Evolutionary conservation across 768 basidiomycete species (phyloP).

Genomic region (Pleurotus ostreatus): DNA sequence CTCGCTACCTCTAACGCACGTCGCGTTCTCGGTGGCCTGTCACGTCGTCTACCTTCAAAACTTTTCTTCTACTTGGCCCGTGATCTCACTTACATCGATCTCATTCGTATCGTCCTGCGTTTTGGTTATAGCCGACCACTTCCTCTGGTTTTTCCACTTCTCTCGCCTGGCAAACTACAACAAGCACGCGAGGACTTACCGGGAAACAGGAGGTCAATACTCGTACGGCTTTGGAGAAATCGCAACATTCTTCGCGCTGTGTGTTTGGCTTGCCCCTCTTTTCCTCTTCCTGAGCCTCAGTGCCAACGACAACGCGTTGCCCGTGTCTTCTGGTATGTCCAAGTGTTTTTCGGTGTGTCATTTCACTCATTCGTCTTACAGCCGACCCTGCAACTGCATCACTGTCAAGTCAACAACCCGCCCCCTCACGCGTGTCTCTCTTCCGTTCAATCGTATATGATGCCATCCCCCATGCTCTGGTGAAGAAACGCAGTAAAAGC

Average conservation of each 20-base stretch:
- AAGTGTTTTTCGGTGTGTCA: not conserved
- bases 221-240: conserved; percentile 59
- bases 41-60: conserved; percentile 92
- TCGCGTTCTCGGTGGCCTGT: conserved; percentile 74
- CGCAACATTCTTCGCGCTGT: conserved; percentile 79
- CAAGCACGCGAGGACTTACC: conserved; percentile 47
- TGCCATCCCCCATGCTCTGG: conserved; percentile 36
- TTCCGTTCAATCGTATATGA: conserved; percentile 62
- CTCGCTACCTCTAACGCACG: conserved; percentile 70
- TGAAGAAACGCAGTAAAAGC: conserved; percentile 43
- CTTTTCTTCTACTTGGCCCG: conserved; percentile 86
- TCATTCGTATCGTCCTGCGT: conserved; percentile 84
- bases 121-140: conserved; percentile 87
- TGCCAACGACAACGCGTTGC: conserved; percentile 95
- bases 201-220: conserved; percentile 21
- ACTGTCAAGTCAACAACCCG: conserved; percentile 18
- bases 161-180: conserved; percentile 65
- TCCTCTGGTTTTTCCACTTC: conserved; percentile 97
- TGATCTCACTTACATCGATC: conserved; percentile 84
- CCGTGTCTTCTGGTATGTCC: conserved; percentile 52
- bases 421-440: conserved; percentile 48
- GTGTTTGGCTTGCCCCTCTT: conserved; percentile 86
- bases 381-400: conserved; percentile 39
- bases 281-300: conserved; percentile 95
- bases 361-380: conserved; percentile 12